A percentile compares a stretch with the other conserved stretches of the same genome.
Conservation (phyloP, 2,329 filamentous ascomycete species). For the Exophiala bonariae region DNA sequence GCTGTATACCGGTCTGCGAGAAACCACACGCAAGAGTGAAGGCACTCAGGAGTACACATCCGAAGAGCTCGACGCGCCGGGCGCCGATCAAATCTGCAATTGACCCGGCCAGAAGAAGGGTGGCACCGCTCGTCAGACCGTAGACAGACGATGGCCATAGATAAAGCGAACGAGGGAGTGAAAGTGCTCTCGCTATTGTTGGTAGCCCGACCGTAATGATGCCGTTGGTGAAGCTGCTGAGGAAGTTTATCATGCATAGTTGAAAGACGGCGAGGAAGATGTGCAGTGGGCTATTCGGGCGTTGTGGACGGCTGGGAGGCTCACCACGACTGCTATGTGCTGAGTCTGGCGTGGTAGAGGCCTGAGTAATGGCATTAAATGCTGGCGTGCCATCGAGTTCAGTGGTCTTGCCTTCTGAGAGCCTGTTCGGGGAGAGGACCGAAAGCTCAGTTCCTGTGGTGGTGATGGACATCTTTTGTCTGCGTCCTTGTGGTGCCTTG, state of each 20-base stretch:
- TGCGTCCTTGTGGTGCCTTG: too few species aligned
- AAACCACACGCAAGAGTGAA: conserved; percentile 49
- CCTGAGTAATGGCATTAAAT: too few species aligned
- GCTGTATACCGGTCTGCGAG: conserved; percentile 39
- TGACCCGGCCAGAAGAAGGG: conserved; percentile 51
- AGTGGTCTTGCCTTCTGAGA: too few species aligned
- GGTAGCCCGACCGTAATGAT: conserved; percentile 45
- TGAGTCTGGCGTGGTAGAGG: too few species aligned
- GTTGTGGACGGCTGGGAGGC: too few species aligned
- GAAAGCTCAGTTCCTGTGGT: too few species aligned
- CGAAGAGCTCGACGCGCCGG: conserved; percentile 46
- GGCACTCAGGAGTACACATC: conserved; percentile 44
- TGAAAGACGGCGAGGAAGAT: conserved; percentile 24
- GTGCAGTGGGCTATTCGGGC: too few species aligned
- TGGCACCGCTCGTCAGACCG: conserved; percentile 48
- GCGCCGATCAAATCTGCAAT: conserved; percentile 53
- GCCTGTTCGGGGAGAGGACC: too few species aligned
- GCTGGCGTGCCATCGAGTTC: too few species aligned
- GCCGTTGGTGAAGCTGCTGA: conserved; percentile 36
- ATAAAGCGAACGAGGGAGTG: conserved; percentile 27
- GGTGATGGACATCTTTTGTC: too few species aligned
- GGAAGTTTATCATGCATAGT: conserved; percentile 27
- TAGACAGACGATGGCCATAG: conserved; percentile 36
- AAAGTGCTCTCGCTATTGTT: conserved; percentile 39
- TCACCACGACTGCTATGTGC: too few species aligned